Evolutionary conservation across 352 stramenopile species (phyloP), one percentile per base, ranked within the genome.

Genomic region (Phytophthora litchii): DNA sequence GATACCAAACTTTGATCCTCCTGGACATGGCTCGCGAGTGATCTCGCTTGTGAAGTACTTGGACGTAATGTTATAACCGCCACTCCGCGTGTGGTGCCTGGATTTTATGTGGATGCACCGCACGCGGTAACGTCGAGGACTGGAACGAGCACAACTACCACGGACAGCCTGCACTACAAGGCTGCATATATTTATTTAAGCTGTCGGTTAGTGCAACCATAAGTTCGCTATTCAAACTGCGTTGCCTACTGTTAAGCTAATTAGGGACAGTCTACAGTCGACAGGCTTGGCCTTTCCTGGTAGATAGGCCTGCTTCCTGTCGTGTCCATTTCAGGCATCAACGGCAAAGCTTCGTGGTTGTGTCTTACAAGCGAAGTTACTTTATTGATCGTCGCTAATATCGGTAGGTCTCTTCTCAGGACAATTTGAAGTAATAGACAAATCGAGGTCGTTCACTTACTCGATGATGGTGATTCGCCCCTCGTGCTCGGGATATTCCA

Each of bases 401-500:
- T 38, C 20, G 11, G 14, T 7, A 43, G 29, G 17, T 52, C 35
- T 40, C 20, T 23, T 47, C 20, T 31, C 42, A 6, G 42, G 6
- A 4, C 31, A 37, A 21, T 13, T 54, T 38, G 16, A 38, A 7
- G 1, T 46, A 41, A 37, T 46, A 10, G 16, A 48, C 53, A 41
- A 34, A 25, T 41, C 54, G 27, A 29, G 14, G n/a, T 45, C 46
- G 23, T 20, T 10, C 25, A 13, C 34, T 74, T 68, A 92, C 47
- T 92, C 78, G n/a, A 86, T 42, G 27, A 90, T 83, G 20, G 66
- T 83, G 45, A 92, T 75, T n/a, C 82, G 73, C 4, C 69, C 70
- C 60, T 90, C 80, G 36, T 66, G 55, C 48, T 84, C 74, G 1
- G 73, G 67, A 56, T 92, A 92, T 29, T 69, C 62, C 27, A 92